Conservation (phyloP, 495 filamentous ascomycete genomes). For the Durotheca rogersii region DNA sequence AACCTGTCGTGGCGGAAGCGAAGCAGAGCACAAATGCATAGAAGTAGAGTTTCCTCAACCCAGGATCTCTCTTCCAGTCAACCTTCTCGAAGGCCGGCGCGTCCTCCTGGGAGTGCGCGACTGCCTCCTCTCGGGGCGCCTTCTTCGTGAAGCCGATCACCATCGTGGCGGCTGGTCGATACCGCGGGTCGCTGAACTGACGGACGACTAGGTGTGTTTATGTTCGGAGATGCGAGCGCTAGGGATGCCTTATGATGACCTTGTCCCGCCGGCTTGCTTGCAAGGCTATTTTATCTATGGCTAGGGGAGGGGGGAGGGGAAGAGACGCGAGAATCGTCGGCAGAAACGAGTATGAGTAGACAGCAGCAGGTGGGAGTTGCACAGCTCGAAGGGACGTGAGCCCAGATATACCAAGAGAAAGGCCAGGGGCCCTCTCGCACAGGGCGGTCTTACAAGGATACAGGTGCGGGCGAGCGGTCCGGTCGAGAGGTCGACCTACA, state of each 20-base stretch:
- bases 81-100: slow-evolving; percentile 60
- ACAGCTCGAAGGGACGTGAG: slow-evolving; percentile 16
- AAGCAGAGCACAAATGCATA: slow-evolving; percentile 59
- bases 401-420: slow-evolving; percentile 27
- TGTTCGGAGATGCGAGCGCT: too few relatives aligned
- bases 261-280: too few relatives aligned
- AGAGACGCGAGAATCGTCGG: slow-evolving; percentile 13
- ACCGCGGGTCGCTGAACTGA: not conserved
- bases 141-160: slow-evolving; percentile 36
- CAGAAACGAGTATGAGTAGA: slow-evolving; percentile 6
- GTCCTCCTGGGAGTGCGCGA: slow-evolving; percentile 48
- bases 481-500: slow-evolving; percentile 26
- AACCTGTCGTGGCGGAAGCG: slow-evolving; percentile 65
- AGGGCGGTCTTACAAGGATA: slow-evolving; percentile 12
- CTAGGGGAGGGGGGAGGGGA: slow-evolving; percentile 11
- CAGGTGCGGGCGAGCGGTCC: slow-evolving; percentile 37
- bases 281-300: too few relatives aligned
- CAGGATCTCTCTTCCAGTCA: slow-evolving; percentile 59
- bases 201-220: slow-evolving; percentile 7
- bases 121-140: slow-evolving; percentile 38
- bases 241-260: too few relatives aligned
- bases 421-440: slow-evolving; percentile 3
- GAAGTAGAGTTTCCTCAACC: slow-evolving; percentile 62
- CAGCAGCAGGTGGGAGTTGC: slow-evolving; percentile 1
- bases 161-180: slow-evolving; percentile 17